Evolutionary conservation across 768 basidiomycete genomes (phyloP).

Genomic region (Leucocoprinus birnbaumii): DNA sequence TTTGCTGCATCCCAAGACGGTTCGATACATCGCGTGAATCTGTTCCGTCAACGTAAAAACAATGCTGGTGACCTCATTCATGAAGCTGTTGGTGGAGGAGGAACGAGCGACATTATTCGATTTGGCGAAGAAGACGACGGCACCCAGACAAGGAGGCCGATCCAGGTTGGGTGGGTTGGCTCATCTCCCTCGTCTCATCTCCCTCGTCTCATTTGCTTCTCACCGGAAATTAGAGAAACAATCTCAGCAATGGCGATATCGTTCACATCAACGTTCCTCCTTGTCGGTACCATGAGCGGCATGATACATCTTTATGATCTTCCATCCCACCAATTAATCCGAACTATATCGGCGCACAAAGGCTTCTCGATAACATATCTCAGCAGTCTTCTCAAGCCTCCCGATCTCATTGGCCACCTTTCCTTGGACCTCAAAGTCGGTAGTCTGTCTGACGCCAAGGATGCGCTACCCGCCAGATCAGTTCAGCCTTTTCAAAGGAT

Average conservation of each 20-base stretch:
- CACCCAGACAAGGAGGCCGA: conserved; percentile 54
- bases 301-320: conserved; percentile 81
- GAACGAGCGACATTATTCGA: conserved; percentile 66
- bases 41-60: conserved; percentile 63
- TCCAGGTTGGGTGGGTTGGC: conserved; percentile 60
- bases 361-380: conserved; percentile 70
- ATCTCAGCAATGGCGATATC: conserved; percentile 78
- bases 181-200: background rate
- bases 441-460: conserved; percentile 41
- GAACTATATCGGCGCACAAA: conserved; percentile 74
- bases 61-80: conserved; percentile 47
- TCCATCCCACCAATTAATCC: conserved; percentile 85
- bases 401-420: conserved; percentile 82
- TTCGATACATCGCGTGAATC: conserved; percentile 74
- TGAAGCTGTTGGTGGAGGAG: conserved; percentile 77
- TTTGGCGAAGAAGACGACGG: conserved; percentile 55
- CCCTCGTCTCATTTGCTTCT: too few species aligned
- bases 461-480: conserved; percentile 63
- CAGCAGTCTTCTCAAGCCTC: conserved; percentile 78
- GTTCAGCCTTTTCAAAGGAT: conserved; percentile 73
- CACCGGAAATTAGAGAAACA: conserved; percentile 49
- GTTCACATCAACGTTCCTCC: conserved; percentile 68
- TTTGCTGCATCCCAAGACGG: conserved; percentile 81
- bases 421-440: conserved; percentile 46
- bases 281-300: conserved; percentile 79